phyloP scores from a whole-genome alignment of 2,329 filamentous ascomycete genomes.

The Incumbomyces delicatus region DNA sequence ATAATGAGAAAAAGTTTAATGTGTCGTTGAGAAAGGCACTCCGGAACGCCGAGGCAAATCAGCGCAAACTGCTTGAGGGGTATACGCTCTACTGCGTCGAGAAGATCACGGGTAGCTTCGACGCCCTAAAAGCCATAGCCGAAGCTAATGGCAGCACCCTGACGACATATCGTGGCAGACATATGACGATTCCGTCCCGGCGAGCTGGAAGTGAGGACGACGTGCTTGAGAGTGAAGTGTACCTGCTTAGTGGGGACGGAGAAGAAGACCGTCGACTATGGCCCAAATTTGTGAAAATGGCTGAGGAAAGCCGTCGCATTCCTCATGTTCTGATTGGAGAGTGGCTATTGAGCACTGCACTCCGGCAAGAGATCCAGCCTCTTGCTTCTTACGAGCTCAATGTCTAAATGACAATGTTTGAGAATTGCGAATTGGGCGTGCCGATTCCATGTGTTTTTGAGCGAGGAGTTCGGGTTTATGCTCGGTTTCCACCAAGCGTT shows the following conservation, averaged over 20 bases:
- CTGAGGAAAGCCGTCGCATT: constrained; percentile 64
- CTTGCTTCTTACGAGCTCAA: constrained; percentile 48
- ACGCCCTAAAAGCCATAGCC: constrained; percentile 77
- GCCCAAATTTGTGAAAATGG: constrained; percentile 71
- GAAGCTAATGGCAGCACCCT: constrained; percentile 82
- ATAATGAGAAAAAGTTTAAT: constrained; percentile 60
- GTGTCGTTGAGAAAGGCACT: constrained; percentile 61
- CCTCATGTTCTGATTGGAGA: constrained; percentile 74
- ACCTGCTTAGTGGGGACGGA: constrained; percentile 64
- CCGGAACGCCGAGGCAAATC: constrained; percentile 62
- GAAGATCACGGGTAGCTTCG: constrained; percentile 67
- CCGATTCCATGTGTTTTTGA: background rate
- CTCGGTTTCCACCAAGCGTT: no score
- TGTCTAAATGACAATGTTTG: background rate
- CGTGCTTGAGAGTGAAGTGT: constrained; percentile 62
- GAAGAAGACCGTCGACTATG: constrained; percentile 64
- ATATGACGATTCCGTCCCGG: constrained; percentile 57
- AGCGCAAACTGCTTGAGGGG: constrained; percentile 62
- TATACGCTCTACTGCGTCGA: constrained; percentile 78
- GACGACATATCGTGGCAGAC: constrained; percentile 63
- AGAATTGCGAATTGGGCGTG: background rate
- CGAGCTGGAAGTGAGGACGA: constrained; percentile 26
- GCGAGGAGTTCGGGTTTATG: constrained; percentile 1
- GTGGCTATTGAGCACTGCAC: constrained; percentile 82
- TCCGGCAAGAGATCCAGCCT: constrained; percentile 72